Evolutionary conservation across 1,284 basidiomycete genomes (phyloP).

Genomic region (Fomitopsis palustris): DNA sequence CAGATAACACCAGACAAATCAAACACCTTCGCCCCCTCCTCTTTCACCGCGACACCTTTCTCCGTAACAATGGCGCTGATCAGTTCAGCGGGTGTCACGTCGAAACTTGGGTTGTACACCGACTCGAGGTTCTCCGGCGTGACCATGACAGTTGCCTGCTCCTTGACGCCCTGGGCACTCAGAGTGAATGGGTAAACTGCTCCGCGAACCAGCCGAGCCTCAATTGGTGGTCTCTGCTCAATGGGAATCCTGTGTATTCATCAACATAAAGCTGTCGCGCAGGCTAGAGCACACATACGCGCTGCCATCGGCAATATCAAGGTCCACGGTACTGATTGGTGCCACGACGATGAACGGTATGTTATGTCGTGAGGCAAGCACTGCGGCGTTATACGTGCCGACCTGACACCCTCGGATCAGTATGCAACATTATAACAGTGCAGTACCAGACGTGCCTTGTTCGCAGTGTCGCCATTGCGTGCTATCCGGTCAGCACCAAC

Average conservation of each 20-base stretch:
- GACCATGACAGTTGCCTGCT: slow-evolving; percentile 70
- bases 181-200: slow-evolving; percentile 52
- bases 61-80: slow-evolving; percentile 88
- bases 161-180: slow-evolving; percentile 38
- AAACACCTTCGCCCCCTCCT: slow-evolving; percentile 45
- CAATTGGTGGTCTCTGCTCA: slow-evolving; percentile 82
- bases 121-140: slow-evolving; percentile 64
- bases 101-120: slow-evolving; percentile 91
- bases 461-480: slow-evolving; percentile 89
- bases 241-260: slow-evolving; percentile 74
- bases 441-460: slow-evolving; percentile 56
- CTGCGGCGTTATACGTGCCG: slow-evolving; percentile 89
- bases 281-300: slow-evolving; percentile 42
- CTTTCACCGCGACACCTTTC: slow-evolving; percentile 77
- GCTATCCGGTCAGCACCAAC: slow-evolving; percentile 88
- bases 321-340: slow-evolving; percentile 85
- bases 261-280: slow-evolving; percentile 1
- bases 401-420: slow-evolving; percentile 42
- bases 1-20: slow-evolving; percentile 54
- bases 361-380: slow-evolving; percentile 78
- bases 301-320: slow-evolving; percentile 70
- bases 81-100: slow-evolving; percentile 85
- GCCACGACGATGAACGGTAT: slow-evolving; percentile 91
- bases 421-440: too few species aligned
- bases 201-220: slow-evolving; percentile 85